These are phyloP conservation scores for Spiromastix sp. DNA, from an alignment of 2,329 filamentous ascomycete genomes.

Conservation along the genomic window DNA sequence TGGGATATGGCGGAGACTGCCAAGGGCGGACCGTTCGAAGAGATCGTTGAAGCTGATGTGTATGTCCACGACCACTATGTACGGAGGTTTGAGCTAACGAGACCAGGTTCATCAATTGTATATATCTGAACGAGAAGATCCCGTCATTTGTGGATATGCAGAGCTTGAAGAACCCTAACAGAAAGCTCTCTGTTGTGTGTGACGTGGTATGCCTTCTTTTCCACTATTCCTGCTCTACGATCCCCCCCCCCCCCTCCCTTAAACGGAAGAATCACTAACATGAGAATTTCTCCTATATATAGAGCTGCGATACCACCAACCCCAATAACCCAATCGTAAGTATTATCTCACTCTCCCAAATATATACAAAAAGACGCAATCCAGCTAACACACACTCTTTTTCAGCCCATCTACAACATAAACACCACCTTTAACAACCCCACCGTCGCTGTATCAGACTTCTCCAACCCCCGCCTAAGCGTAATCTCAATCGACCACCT, in stretches of 20 bases:
- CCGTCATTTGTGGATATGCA: constrained; percentile 69
- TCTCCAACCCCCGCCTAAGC: constrained; percentile 50
- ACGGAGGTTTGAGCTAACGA: constrained; percentile 2
- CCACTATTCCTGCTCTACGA: too few relatives aligned
- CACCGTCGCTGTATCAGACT: constrained; percentile 64
- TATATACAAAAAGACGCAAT: neutral
- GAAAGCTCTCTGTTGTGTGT: constrained; percentile 69
- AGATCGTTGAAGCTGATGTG: constrained; percentile 57
- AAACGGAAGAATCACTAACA: too few relatives aligned
- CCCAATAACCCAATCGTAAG: constrained; percentile 35
- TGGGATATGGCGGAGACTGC: constrained; percentile 76
- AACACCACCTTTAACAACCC: constrained; percentile 82
- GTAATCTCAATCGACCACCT: constrained; percentile 84
- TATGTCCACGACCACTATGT: constrained; percentile 17
- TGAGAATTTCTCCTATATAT: too few relatives aligned
- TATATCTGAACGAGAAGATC: constrained; percentile 71
- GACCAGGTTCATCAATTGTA: constrained; percentile 78
- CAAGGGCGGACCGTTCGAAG: constrained; percentile 64
- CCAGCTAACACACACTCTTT: constrained; percentile 1
- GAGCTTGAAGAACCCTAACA: constrained; percentile 54
- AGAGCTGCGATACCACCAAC: constrained; percentile 32
- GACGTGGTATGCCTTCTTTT: constrained; percentile 46
- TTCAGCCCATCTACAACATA: constrained; percentile 62
- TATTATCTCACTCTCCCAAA: neutral
- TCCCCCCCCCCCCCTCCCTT: too few relatives aligned